phyloP scores from a whole-genome alignment of 495 filamentous ascomycete genomes.

The Penicillium pancosmium region DNA sequence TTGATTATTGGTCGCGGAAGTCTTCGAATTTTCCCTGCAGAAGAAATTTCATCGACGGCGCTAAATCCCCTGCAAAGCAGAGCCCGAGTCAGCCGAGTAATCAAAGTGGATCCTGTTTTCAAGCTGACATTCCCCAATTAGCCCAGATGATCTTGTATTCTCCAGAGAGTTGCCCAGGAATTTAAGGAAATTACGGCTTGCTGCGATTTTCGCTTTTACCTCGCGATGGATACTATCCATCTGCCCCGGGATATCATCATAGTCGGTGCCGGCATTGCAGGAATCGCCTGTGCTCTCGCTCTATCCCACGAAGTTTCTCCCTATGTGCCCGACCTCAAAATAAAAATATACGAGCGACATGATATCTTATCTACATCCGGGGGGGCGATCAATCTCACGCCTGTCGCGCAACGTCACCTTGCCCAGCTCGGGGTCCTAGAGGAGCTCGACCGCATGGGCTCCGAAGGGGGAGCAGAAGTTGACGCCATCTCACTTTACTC shows the following conservation, averaged over 20 bases:
- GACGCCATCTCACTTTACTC: constrained; percentile 56
- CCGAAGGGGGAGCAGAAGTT: constrained; percentile 49
- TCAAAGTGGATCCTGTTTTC: too few species aligned
- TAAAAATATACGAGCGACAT: constrained; percentile 61
- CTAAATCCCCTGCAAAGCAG: neutral
- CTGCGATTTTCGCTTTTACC: neutral
- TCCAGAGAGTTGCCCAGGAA: too few species aligned
- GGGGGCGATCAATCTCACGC: constrained; percentile 64
- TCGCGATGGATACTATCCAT: constrained; percentile 15
- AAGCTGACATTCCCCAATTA: too few species aligned
- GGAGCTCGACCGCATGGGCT: constrained; percentile 44
- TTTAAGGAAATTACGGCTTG: too few species aligned
- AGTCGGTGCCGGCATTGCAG: constrained; percentile 60
- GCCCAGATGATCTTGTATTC: too few species aligned
- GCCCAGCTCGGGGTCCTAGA: constrained; percentile 56
- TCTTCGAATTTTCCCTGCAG: neutral
- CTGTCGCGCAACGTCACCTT: constrained; percentile 61
- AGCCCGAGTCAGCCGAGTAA: too few species aligned
- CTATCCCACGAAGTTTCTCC: constrained; percentile 51
- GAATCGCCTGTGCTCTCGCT: constrained; percentile 56
- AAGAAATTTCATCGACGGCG: neutral
- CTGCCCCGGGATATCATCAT: constrained; percentile 46
- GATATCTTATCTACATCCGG: constrained; percentile 58
- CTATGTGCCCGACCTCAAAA: constrained; percentile 44
- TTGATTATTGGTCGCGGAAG: neutral